These are phyloP conservation scores for Sanguinoderma infundibulare DNA, from an alignment of 1,284 basidiomycete genomes.

Conservation along the genomic window DNA sequence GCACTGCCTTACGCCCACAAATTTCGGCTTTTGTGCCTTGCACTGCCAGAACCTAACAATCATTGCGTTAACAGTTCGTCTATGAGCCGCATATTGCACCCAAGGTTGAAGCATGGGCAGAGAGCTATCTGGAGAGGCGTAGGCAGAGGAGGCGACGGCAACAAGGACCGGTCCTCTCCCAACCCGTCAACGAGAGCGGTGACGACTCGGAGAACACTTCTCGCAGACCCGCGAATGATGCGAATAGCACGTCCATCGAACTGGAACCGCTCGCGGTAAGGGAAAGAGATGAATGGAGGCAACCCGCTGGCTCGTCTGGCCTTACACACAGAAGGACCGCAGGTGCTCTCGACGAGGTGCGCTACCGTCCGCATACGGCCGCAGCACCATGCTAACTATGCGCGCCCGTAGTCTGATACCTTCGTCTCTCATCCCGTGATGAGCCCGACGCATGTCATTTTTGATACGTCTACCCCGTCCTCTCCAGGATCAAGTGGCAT, in stretches of 20 bases:
- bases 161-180: conserved; percentile 26
- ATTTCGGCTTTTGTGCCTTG: background rate
- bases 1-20: background rate
- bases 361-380: conserved; percentile 16
- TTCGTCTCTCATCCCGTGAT: conserved; percentile 49
- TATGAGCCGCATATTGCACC: conserved; percentile 69
- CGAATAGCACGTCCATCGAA: conserved; percentile 38
- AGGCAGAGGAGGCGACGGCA: conserved; percentile 33
- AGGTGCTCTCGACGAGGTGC: conserved; percentile 50
- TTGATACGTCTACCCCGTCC: conserved; percentile 45
- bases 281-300: conserved; percentile 61
- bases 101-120: conserved; percentile 54
- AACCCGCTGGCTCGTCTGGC: conserved; percentile 38
- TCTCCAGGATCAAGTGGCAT: conserved; percentile 32
- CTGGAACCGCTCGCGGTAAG: conserved; percentile 51
- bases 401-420: conserved; percentile 42
- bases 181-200: conserved; percentile 11
- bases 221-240: conserved; percentile 21
- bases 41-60: background rate
- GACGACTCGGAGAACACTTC: background rate
- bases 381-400: background rate
- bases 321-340: conserved; percentile 42
- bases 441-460: conserved; percentile 52
- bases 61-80: conserved; percentile 47
- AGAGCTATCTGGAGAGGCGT: conserved; percentile 47